Evolutionary conservation across 75 land plant species (phyloP), one percentile per base, ranked within the genome.

Genomic region (Chamaecyparis obtusa): DNA sequence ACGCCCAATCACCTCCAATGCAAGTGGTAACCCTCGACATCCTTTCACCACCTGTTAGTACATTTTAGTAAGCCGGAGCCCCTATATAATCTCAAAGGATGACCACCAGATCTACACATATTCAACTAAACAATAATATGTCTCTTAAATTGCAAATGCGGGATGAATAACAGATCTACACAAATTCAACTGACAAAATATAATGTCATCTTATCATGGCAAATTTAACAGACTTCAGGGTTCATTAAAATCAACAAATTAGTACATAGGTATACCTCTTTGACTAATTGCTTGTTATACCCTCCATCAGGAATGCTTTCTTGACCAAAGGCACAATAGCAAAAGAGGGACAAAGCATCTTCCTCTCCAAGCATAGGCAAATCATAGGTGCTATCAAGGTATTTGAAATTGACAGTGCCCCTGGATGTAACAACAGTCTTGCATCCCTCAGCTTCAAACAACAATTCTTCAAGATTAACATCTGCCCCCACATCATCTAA

Each of bases 301-400:
- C 37, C 16, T 74, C 4, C 16, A 13, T 74, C 36, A 33, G 77
- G 36, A 33, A 74, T 74, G 77, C 16, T 5, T 35, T 33, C 3
- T 74, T 74, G 2, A 2, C 36, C 77, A 74, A 74, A 74, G 33
- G 77, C 77, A 36, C 36, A 74, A 32, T 32, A 33, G 77, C 36
- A 33, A 57, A 94, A 92, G 15, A 94, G 82, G 24, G 86, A 44
- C 54, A 92, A 43, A 46, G 95, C 89, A 64, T 94, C 95, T 48
- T 89, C 88, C 84, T 91, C 95, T 39, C 80, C 88, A 37, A 94
- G 72, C 87, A 91, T 84, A 10, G 87, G 89, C 64, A 92, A 33
- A 44, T 92, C 91, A 86, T 91, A 88, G 33, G 77, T 82, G 49
- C 5, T 21, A 21, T 60, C 67, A 60, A 60, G 24, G 6, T 21